These are phyloP conservation scores for Tephrocybe sp. DNA, from an alignment of 768 basidiomycete species.

Conservation along the genomic window DNA sequence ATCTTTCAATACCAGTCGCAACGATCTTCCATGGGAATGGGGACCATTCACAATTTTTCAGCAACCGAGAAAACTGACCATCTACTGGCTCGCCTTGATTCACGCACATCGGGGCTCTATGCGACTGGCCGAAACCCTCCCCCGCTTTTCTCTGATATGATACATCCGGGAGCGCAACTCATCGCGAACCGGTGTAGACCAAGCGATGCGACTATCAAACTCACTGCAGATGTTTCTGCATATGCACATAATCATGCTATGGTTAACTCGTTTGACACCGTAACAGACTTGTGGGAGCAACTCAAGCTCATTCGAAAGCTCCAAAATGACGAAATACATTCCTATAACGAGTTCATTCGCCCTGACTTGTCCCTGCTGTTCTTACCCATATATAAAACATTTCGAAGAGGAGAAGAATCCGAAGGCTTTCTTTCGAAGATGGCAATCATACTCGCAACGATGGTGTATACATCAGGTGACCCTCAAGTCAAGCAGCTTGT, in stretches of 20 bases:
- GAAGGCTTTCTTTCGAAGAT: slow-evolving; percentile 17
- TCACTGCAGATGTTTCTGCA: not conserved
- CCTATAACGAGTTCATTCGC: slow-evolving; percentile 28
- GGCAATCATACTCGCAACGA: slow-evolving; percentile 28
- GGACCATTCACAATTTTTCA: not conserved
- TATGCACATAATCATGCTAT: not conserved
- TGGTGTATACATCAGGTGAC: slow-evolving; percentile 24
- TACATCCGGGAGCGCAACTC: not conserved
- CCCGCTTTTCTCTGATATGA: not conserved
- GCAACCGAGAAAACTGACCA: not conserved
- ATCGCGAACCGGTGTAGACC: not conserved
- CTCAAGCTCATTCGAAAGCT: slow-evolving; percentile 2
- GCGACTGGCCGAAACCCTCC: not conserved
- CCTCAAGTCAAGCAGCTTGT: slow-evolving; percentile 14
- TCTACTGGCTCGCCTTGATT: not conserved
- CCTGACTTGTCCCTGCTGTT: slow-evolving; percentile 20
- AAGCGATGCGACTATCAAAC: not conserved
- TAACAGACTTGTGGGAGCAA: slow-evolving; percentile 8
- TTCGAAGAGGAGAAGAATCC: slow-evolving; percentile 9
- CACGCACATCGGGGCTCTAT: slow-evolving; percentile 1
- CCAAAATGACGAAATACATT: not conserved
- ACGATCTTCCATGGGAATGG: slow-evolving; percentile 12
- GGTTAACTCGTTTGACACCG: not conserved
- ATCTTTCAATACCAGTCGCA: slow-evolving; percentile 25
- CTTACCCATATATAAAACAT: slow-evolving; percentile 25